Base-by-base conservation (phyloP, 306 rosid species). In the Hylodesmum podocarpum region DNA sequence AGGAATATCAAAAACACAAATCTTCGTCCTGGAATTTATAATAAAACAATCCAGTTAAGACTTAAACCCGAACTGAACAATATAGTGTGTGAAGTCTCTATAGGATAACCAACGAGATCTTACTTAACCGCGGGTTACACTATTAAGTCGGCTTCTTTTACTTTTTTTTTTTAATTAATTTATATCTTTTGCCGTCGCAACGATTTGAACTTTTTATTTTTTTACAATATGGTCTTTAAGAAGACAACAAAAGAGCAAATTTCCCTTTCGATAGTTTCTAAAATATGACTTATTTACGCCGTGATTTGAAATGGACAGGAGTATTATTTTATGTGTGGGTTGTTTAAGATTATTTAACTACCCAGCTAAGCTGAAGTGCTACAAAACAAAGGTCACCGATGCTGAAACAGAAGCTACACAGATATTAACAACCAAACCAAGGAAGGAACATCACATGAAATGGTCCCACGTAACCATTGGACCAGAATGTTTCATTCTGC, bases 111-210 rank as follows among this genome's bases (percentile, higher is more conserved):
- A n/a, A n/a, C n/a, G 19, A 27, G 21, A 58, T 58, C 40, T 15
- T 61, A 61, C 15, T 29, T 59, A 29, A 33, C 43, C n/a, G 1
- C 18, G 36, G 22, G 53, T 41, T 19, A 27, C 37, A 31, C 64
- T 66, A 50, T 72, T 53, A 54, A 43, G 80, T 66, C 65, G 76
- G 54, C 27, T 59, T 81, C 40, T 24, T 58, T 68, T 12, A 6
- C 36, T 28, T 31, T 31, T 34, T 22, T 3, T n/a, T 55, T 12
- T 25, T 21, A 57, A 58, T 67, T 36, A 31, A 61, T 68, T 70
- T n/a, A n/a, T n/a, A n/a, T n/a, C n/a, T 53, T 54, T 21, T 79
- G 84, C 84, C 75, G 72, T 84, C 72, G 43, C 36, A 36, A 22
- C 21, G 7, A 67, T 46, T 78, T 47, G 29, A 53, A 18, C n/a